Evolutionary conservation across 2,329 filamentous ascomycete species (phyloP).

Genomic region (Colletotrichum caudatum): DNA sequence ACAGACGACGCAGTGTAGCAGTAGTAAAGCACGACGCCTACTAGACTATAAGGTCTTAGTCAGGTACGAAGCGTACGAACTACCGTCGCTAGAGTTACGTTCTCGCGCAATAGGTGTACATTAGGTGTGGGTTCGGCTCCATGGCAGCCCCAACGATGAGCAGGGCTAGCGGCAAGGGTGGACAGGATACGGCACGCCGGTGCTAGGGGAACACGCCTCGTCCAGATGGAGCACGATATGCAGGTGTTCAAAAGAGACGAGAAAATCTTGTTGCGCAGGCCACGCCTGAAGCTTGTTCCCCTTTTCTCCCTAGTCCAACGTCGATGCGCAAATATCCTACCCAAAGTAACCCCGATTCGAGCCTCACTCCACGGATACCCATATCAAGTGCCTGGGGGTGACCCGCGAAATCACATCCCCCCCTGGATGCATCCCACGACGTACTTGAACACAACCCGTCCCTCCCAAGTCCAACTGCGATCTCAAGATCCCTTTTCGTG

Average conservation of each 20-base stretch:
- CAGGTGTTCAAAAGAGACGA: constrained; percentile 27
- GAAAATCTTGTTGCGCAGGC: constrained; percentile 38
- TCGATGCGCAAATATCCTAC: constrained; percentile 40
- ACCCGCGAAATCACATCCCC: constrained; percentile 14
- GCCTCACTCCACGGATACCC: constrained; percentile 14
- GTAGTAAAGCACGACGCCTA: not conserved
- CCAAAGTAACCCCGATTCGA: constrained; percentile 32
- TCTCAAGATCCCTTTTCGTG: constrained; percentile 23
- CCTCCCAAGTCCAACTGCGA: not conserved
- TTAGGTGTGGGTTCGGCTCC: constrained; percentile 6
- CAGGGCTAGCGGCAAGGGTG: constrained; percentile 37
- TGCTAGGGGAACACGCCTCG: constrained; percentile 38
- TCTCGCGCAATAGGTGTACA: constrained; percentile 2
- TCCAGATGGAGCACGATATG: constrained; percentile 36
- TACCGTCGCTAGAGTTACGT: constrained; percentile 8
- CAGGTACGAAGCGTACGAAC: constrained; percentile 11
- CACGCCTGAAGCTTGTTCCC: constrained; percentile 42
- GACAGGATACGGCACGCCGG: constrained; percentile 30
- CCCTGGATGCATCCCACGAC: constrained; percentile 16
- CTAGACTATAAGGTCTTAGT: not conserved
- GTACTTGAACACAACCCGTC: constrained; percentile 38
- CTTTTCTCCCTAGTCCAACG: constrained; percentile 39
- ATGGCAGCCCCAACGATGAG: constrained; percentile 24
- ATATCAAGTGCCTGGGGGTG: constrained; percentile 10
- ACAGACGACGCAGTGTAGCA: not conserved